Percentiles rank a stretch among this genome's conserved stretches.
Evolutionary conservation across 345 rosid genomes (phyloP).

Genomic region (Rhizophora mangle): DNA sequence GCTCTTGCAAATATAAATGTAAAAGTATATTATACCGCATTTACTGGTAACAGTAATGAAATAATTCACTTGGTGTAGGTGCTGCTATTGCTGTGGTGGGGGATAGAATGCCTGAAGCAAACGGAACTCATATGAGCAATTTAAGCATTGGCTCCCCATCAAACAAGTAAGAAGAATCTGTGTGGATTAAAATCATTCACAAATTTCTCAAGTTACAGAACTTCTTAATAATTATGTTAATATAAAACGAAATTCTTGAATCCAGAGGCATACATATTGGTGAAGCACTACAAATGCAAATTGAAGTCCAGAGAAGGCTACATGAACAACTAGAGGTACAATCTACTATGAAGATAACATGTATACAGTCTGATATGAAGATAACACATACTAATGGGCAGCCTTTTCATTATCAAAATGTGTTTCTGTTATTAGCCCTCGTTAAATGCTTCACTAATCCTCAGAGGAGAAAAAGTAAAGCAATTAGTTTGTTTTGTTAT

Average conservation of each 20-base stretch:
- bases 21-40: background rate
- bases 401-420: no score
- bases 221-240: constrained; percentile 1
- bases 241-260: constrained; percentile 19
- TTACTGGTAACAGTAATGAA: background rate
- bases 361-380: background rate
- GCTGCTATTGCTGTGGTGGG: constrained; percentile 36
- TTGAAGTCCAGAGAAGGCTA: constrained; percentile 37
- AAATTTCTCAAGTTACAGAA: background rate
- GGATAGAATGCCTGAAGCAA: constrained; percentile 58
- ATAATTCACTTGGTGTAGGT: constrained; percentile 39
- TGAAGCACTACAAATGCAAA: constrained; percentile 39
- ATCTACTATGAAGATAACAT: no score
- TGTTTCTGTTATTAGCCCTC: no score
- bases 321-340: constrained; percentile 38
- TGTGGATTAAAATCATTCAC: background rate
- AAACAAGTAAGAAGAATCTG: constrained; percentile 54
- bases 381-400: no score
- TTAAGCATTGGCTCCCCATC: constrained; percentile 57
- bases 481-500: no score
- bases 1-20: no score
- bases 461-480: no score
- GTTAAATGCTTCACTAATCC: no score
- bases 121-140: constrained; percentile 51
- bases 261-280: constrained; percentile 20